phyloP scores from a whole-genome alignment of 2,329 filamentous ascomycete species.

The Tetracladium maxilliforme region DNA sequence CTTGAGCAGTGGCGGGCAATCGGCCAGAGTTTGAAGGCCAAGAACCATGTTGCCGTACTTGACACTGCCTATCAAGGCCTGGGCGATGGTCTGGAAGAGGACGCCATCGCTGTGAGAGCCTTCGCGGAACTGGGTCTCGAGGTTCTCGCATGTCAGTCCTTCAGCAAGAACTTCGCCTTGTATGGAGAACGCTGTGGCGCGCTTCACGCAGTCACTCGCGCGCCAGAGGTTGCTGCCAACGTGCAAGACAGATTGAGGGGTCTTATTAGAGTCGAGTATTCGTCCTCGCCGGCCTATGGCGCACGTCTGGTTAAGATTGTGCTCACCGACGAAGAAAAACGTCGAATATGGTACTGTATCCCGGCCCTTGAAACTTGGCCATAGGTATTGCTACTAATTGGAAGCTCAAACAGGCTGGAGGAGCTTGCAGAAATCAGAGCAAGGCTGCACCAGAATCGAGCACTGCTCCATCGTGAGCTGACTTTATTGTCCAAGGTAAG shows the following conservation, averaged over 20 bases:
- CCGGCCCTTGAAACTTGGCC: too few relatives aligned
- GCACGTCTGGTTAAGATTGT: conserved; percentile 11
- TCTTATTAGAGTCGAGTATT: conserved; percentile 14
- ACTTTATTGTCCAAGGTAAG: too few relatives aligned
- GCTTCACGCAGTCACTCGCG: conserved; percentile 11
- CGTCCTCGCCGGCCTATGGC: conserved; percentile 13
- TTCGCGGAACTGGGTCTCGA: conserved; percentile 13
- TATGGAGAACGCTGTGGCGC: conserved; percentile 20
- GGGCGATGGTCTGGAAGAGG: conserved; percentile 16
- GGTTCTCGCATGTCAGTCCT: conserved; percentile 18
- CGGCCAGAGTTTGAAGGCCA: conserved; percentile 8
- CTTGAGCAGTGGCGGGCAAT: conserved; percentile 15
- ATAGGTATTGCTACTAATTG: too few relatives aligned
- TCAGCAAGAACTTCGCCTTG: conserved; percentile 22
- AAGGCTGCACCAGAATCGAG: too few relatives aligned
- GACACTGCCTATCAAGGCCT: conserved; percentile 22
- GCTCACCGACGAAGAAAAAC: conserved; percentile 5
- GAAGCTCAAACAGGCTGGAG: too few relatives aligned
- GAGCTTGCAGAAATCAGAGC: too few relatives aligned
- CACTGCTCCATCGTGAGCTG: too few relatives aligned
- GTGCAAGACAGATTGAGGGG: conserved; percentile 13
- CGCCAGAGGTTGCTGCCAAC: conserved; percentile 6
- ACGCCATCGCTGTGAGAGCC: conserved; percentile 13
- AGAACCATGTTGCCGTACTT: conserved; percentile 15
- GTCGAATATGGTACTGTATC: conserved; percentile 6